A percentile compares a stretch with the other conserved stretches of the same genome.
phyloP scores from a whole-genome alignment of 2,329 filamentous ascomycete species.

The Pseudovirgaria hyperparasitica region DNA sequence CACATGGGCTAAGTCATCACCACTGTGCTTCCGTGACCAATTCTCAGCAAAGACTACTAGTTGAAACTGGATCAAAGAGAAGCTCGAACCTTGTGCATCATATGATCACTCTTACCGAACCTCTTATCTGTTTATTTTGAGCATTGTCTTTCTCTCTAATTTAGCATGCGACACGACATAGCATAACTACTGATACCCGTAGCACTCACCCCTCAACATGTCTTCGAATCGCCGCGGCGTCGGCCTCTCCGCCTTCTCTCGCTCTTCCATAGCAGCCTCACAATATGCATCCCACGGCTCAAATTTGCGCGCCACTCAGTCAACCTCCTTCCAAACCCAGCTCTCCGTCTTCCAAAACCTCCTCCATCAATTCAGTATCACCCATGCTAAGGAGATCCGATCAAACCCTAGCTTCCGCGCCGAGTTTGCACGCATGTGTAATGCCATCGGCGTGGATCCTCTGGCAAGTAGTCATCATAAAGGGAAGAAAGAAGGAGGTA shows the following conservation, averaged over 20 bases:
- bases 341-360: conserved; percentile 92
- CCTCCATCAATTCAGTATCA: conserved; percentile 87
- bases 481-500: conserved; percentile 36
- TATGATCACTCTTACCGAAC: too few species aligned
- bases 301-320: conserved; percentile 71
- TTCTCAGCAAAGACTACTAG: too few species aligned
- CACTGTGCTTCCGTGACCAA: too few species aligned
- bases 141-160: too few species aligned
- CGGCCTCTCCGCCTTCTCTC: conserved; percentile 79
- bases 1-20: too few species aligned
- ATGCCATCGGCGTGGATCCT: conserved; percentile 91
- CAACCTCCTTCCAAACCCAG: conserved; percentile 78
- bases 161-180: conserved; percentile 1
- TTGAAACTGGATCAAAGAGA: too few species aligned
- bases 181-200: too few species aligned
- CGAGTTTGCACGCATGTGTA: conserved; percentile 97
- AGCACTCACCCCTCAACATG: conserved; percentile 12
- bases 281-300: conserved; percentile 87
- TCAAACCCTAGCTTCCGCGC: conserved; percentile 90
- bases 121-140: too few species aligned
- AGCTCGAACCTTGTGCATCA: too few species aligned
- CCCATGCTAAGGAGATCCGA: conserved; percentile 90
- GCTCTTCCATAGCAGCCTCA: conserved; percentile 68
- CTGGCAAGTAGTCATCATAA: conserved; percentile 44
- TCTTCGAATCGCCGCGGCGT: conserved; percentile 55